A percentile compares a stretch with the other conserved stretches of the same genome.
phyloP scores from a whole-genome alignment of 1,139 yeast genomes.

The Lizanozyma gosingica region DNA sequence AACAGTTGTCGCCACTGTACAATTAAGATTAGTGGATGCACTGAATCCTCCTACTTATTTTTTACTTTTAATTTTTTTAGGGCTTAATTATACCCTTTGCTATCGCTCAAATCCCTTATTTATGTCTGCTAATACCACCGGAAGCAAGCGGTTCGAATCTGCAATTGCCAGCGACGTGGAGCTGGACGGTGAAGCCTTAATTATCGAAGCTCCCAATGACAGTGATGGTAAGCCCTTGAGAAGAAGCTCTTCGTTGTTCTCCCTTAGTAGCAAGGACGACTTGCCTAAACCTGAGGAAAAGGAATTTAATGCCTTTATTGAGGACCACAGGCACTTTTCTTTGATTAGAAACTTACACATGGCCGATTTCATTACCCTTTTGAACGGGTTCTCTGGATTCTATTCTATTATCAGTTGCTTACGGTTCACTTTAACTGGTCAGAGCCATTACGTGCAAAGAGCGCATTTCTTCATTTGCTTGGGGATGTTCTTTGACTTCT shows the following conservation, averaged over 20 bases:
- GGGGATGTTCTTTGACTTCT: conserved; percentile 90
- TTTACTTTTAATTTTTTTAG: too few relatives aligned
- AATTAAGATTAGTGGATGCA: too few relatives aligned
- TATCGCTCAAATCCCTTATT: too few relatives aligned
- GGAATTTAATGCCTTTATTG: conserved; percentile 70
- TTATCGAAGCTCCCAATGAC: conserved; percentile 11
- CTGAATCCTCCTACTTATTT: too few relatives aligned
- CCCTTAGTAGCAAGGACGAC: conserved; percentile 29
- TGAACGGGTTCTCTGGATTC: conserved; percentile 87
- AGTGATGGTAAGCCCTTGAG: conserved; percentile 17
- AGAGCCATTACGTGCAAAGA: conserved; percentile 67
- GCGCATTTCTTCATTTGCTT: conserved; percentile 83
- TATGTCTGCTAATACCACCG: conserved; percentile 10
- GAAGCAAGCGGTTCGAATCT: conserved; percentile 15
- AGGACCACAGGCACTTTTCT: conserved; percentile 72
- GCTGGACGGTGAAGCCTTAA: conserved; percentile 22
- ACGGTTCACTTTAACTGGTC: conserved; percentile 63
- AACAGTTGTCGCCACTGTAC: too few relatives aligned
- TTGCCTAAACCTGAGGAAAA: conserved; percentile 58
- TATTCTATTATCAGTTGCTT: conserved; percentile 82
- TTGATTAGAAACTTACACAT: conserved; percentile 74
- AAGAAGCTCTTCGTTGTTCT: conserved; percentile 31
- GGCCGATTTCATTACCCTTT: conserved; percentile 91
- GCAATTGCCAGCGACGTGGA: conserved; percentile 31
- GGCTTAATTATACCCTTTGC: too few relatives aligned